A percentile compares a stretch with the other conserved stretches of the same genome.
Evolutionary conservation across 768 basidiomycete genomes (phyloP).

Genomic region (Kwoniella botswanensis): DNA sequence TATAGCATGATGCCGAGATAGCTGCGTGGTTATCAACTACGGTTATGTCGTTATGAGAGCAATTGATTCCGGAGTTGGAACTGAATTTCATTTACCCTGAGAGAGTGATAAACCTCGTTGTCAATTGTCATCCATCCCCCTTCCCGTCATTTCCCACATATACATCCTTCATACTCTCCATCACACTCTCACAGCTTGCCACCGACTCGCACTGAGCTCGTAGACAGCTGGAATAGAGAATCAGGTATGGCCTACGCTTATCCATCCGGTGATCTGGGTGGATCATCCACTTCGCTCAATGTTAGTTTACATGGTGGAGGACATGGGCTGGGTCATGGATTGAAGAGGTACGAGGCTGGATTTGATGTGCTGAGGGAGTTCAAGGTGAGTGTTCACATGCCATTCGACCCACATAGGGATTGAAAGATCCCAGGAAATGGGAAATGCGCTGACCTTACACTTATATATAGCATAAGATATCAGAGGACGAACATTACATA

Average conservation of each 20-base stretch:
- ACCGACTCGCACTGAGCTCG: not conserved
- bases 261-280: constrained; percentile 26
- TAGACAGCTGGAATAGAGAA: not conserved
- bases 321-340: constrained; percentile 15
- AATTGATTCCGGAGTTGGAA: not conserved
- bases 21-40: constrained; percentile 15
- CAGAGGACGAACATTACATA: constrained; percentile 72
- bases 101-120: too few relatives aligned
- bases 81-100: not conserved
- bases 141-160: not conserved
- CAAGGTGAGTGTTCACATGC: constrained; percentile 35
- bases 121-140: not conserved
- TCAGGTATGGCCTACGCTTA: constrained; percentile 49
- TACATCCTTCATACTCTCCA: not conserved
- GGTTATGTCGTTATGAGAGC: not conserved
- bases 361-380: constrained; percentile 48
- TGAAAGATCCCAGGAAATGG: not conserved
- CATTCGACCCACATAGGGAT: not conserved
- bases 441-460: not conserved
- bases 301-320: constrained; percentile 9
- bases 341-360: constrained; percentile 35
- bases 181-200: not conserved
- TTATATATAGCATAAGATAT: constrained; percentile 42
- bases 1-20: constrained; percentile 2
- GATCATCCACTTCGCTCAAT: constrained; percentile 14